Conservation (phyloP, 2,329 filamentous ascomycete species). For the Chrysoporthe cubensis region DNA sequence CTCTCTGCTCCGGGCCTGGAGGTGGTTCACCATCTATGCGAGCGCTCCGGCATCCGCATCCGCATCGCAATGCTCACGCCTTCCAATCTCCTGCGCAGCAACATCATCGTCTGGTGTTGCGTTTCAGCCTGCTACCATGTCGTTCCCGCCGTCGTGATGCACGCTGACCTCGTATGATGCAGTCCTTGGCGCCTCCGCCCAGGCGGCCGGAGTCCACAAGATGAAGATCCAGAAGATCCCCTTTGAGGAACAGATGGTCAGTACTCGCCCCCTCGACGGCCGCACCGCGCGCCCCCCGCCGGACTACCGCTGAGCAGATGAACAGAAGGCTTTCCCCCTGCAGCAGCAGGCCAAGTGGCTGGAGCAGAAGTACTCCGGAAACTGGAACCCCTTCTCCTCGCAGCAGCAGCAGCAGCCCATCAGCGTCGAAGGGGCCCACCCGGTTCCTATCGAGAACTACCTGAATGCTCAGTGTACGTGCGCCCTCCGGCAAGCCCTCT, state of each 20-base stretch:
- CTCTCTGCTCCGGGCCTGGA: not conserved
- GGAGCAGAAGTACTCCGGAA: constrained; percentile 94
- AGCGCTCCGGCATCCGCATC: not conserved
- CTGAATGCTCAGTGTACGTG: constrained; percentile 95
- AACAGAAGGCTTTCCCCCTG: constrained; percentile 75
- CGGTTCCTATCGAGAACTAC: constrained; percentile 94
- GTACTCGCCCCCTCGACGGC: constrained; percentile 39
- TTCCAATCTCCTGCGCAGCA: not conserved
- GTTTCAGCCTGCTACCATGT: not conserved
- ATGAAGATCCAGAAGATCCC: constrained; percentile 98
- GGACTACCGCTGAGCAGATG: constrained; percentile 22
- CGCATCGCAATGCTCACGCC: not conserved
- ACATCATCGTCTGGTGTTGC: not conserved
- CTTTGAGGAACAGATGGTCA: constrained; percentile 87
- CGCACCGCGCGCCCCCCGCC: not conserved
- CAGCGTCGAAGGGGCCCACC: constrained; percentile 58
- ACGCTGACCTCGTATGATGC: constrained; percentile 21
- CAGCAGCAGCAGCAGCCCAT: constrained; percentile 24
- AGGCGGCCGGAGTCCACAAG: constrained; percentile 82
- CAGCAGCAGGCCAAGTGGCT: constrained; percentile 80
- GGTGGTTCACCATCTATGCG: not conserved
- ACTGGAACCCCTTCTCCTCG: constrained; percentile 27
- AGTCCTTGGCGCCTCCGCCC: constrained; percentile 63
- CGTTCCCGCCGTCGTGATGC: constrained; percentile 67
- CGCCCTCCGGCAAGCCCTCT: constrained; percentile 2